These are phyloP conservation scores for Phytophthora pluvialis DNA, from an alignment of 352 stramenopile species.

Conservation along the genomic window DNA sequence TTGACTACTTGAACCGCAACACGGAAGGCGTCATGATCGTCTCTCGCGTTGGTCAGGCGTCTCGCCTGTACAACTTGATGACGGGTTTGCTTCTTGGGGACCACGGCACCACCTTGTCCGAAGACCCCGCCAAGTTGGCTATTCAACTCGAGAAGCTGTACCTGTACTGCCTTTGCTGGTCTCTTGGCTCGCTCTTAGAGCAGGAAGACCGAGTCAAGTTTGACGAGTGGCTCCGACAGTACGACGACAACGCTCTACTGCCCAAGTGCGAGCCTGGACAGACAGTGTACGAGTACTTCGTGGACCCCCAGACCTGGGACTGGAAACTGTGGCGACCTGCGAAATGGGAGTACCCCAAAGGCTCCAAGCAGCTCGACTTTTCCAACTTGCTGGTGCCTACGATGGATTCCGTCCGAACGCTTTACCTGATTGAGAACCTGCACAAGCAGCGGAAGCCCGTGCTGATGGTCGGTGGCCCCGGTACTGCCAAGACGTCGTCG, in stretches of 20 bases:
- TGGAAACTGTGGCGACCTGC: slow-evolving; percentile 96
- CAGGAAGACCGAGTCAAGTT: slow-evolving; percentile 96
- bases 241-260: slow-evolving; percentile 92
- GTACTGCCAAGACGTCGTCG: slow-evolving; percentile 98
- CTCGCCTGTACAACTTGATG: slow-evolving; percentile 87
- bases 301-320: slow-evolving; percentile 92
- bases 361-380: slow-evolving; percentile 95
- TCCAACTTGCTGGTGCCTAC: slow-evolving; percentile 98
- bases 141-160: slow-evolving; percentile 96
- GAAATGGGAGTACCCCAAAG: slow-evolving; percentile 95
- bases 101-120: slow-evolving; percentile 66
- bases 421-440: slow-evolving; percentile 92
- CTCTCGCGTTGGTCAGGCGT: slow-evolving; percentile 90
- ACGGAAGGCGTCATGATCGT: slow-evolving; percentile 94
- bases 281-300: slow-evolving; percentile 95
- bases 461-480: slow-evolving; percentile 96
- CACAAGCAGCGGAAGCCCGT: slow-evolving; percentile 96
- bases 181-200: slow-evolving; percentile 95
- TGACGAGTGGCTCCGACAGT: slow-evolving; percentile 94
- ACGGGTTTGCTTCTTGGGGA: slow-evolving; percentile 91
- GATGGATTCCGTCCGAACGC: slow-evolving; percentile 97
- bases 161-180: slow-evolving; percentile 97
- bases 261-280: slow-evolving; percentile 90
- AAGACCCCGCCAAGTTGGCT: slow-evolving; percentile 70
- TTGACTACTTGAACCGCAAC: slow-evolving; percentile 96